Evolutionary conservation across 257 asterid species (phyloP), one percentile per base, ranked within the genome.

Genomic region (Penstemon eatonii): DNA sequence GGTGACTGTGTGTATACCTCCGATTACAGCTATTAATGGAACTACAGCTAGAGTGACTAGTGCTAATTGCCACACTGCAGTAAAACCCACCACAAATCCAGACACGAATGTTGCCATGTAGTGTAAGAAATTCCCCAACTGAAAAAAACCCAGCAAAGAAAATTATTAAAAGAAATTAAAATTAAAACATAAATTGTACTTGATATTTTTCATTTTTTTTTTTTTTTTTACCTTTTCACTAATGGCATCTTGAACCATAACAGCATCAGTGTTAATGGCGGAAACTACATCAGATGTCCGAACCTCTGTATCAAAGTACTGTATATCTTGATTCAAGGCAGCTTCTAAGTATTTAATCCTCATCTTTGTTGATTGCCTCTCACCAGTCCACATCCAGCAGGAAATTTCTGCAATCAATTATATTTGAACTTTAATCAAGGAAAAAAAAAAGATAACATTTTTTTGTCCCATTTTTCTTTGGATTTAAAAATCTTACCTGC

Each of bases 361-460:
- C 98, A 92, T 92, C 64, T 82, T 92, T 13, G 96, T 85, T 0
- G 98, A 83, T 59, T 92, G 96, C 42, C 98, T 87, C 80, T 92
- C 98, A 42, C 98, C 96, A 5, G 86, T 89, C 98, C 98, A 92
- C 98, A 92, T 92, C 98, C 98, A 92, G 58, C 98, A 92, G 37
- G 98, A 92, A 75, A 92, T 92, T 76, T 89, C 98, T 92, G 86
- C 81, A 87, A 57, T 73, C 62, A 60, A 71, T 63, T 43, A 60
- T 50, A 41, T 19, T 37, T 66, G 45, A 44, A 67, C 7, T 19
- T 41, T 8, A 62, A 61, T 13, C 63, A 47, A 68, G 13, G 47
- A n/a, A 15, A 33, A 41, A 45, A 45, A 13, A 42, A 55, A 13
- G 56, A 25, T 10, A 42, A 6, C 11, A 4, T n/a, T 42, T 6